Evolutionary conservation across 2,329 filamentous ascomycete genomes (phyloP).

Genomic region (Claviceps pazoutovae): DNA sequence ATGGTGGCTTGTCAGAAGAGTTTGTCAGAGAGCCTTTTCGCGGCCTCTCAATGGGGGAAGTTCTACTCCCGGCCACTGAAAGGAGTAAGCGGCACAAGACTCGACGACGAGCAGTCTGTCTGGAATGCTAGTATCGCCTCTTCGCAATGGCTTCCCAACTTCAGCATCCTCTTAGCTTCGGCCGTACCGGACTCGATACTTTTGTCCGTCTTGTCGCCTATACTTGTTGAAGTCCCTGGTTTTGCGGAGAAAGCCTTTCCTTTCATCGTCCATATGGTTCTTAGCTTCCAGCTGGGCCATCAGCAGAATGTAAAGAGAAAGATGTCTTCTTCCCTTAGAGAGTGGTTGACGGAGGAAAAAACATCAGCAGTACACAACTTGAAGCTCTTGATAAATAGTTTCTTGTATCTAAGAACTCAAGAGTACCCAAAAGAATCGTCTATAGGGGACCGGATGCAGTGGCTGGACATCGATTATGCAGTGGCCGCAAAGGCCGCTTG

Average conservation of each 20-base stretch:
- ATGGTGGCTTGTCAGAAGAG: constrained; percentile 36
- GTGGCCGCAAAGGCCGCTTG: constrained; percentile 58
- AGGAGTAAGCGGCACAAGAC: constrained; percentile 3
- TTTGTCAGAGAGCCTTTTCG: constrained; percentile 36
- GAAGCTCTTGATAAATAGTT: constrained; percentile 58
- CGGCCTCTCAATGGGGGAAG: constrained; percentile 42
- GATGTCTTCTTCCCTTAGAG: constrained; percentile 51
- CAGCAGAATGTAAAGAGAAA: constrained; percentile 43
- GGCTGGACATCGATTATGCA: constrained; percentile 73
- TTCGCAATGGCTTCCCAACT: constrained; percentile 43
- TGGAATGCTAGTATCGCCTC: constrained; percentile 28
- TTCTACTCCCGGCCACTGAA: constrained; percentile 45
- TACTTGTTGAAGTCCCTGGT: constrained; percentile 50
- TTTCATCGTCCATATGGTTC: constrained; percentile 70
- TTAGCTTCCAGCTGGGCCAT: constrained; percentile 53
- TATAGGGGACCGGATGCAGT: constrained; percentile 62
- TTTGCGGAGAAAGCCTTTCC: constrained; percentile 67
- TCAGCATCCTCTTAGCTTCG: constrained; percentile 48
- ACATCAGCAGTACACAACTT: constrained; percentile 43
- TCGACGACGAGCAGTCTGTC: constrained; percentile 10
- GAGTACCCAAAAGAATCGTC: constrained; percentile 60
- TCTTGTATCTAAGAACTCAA: constrained; percentile 83
- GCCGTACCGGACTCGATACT: constrained; percentile 50
- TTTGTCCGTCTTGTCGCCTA: constrained; percentile 50
- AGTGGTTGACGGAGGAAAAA: constrained; percentile 40